These are phyloP conservation scores for Bryopsis sp. DNA, from an alignment of 139 green algal genomes.

Conservation along the genomic window DNA sequence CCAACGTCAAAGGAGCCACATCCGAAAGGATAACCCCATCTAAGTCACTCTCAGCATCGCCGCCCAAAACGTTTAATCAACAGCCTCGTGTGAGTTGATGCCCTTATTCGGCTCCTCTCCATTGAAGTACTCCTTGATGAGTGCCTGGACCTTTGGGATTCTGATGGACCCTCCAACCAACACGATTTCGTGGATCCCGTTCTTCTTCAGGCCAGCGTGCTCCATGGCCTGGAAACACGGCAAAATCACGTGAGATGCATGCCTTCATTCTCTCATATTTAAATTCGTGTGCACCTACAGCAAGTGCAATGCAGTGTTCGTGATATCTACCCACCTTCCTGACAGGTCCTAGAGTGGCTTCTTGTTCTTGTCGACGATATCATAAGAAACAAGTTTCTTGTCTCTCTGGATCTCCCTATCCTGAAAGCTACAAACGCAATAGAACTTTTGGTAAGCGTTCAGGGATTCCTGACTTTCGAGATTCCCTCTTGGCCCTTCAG, in stretches of 20 bases:
- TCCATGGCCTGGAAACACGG: conserved; percentile 85
- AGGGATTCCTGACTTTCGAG: too few species aligned
- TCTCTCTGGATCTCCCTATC: conserved; percentile 95
- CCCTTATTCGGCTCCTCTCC: conserved; percentile 92
- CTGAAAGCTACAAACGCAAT: conserved; percentile 71
- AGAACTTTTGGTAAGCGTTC: too few species aligned
- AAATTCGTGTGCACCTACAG: conserved; percentile 74
- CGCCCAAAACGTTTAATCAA: conserved; percentile 61
- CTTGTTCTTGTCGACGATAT: conserved; percentile 82
- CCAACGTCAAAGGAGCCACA: conserved; percentile 79
- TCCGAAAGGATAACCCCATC: conserved; percentile 78
- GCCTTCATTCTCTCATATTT: conserved; percentile 40
- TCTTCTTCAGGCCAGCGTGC: conserved; percentile 86
- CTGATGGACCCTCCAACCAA: conserved; percentile 92
- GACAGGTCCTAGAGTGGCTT: conserved; percentile 97
- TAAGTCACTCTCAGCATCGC: conserved; percentile 40
- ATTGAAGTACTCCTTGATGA: conserved; percentile 83
- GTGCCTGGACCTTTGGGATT: conserved; percentile 85
- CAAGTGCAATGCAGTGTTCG: too few species aligned
- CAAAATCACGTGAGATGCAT: too few species aligned
- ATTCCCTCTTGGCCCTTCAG: too few species aligned
- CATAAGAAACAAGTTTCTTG: conserved; percentile 91
- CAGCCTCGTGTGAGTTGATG: conserved; percentile 90
- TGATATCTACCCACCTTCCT: conserved; percentile 85
- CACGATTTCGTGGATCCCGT: conserved; percentile 87